Percentiles rank a stretch among this genome's conserved stretches.
These are phyloP conservation scores for Cyamopsis tetragonoloba DNA, from an alignment of 306 rosid species.

Conservation along the genomic window DNA sequence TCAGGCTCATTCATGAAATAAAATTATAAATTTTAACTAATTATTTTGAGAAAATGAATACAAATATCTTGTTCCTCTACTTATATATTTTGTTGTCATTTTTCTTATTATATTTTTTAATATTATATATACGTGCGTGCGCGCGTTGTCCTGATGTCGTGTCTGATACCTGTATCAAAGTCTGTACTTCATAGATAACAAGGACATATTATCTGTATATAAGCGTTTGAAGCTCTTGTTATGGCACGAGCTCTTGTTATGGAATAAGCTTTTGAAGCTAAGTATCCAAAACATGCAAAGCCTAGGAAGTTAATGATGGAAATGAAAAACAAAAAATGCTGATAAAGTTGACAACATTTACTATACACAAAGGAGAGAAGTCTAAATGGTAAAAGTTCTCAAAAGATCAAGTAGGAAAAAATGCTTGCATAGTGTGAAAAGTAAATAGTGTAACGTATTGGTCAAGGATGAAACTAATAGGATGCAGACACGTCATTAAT, in stretches of 20 bases:
- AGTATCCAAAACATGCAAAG: constrained; percentile 13
- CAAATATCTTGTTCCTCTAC: no score
- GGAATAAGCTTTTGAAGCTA: constrained; percentile 5
- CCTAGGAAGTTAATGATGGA: background rate
- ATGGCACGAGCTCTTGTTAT: background rate
- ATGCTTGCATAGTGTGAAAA: background rate
- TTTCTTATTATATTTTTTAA: no score
- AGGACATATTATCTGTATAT: no score
- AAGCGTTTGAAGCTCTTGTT: no score
- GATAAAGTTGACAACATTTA: constrained; percentile 13
- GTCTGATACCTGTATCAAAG: no score
- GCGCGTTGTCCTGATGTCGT: no score
- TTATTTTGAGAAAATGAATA: no score
- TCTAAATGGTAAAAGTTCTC: constrained; percentile 11
- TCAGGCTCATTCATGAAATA: no score
- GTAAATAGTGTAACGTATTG: background rate
- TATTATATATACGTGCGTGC: no score
- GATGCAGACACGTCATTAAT: background rate
- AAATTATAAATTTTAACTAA: no score
- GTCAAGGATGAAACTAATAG: background rate
- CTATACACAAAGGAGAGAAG: constrained; percentile 3
- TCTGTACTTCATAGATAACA: no score
- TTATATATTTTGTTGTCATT: no score
- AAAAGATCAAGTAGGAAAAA: background rate
- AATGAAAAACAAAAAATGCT: background rate